phyloP scores from a whole-genome alignment of 768 basidiomycete genomes.

The Atractiella rhizophila region DNA sequence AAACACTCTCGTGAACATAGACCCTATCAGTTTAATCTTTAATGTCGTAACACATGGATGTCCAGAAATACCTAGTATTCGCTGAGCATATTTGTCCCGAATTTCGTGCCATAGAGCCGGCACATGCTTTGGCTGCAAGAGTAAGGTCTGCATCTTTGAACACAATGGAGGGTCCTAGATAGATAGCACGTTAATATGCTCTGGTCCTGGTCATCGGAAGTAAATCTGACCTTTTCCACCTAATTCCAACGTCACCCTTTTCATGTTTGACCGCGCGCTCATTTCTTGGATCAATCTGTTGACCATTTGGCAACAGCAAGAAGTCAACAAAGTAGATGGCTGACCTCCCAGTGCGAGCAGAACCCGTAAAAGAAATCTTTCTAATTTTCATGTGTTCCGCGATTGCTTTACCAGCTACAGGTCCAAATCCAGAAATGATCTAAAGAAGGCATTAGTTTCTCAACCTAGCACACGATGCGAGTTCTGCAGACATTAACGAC shows the following conservation, averaged over 20 bases:
- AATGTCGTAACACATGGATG: too few relatives aligned
- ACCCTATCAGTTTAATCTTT: constrained; percentile 24
- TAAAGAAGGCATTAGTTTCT: constrained; percentile 13
- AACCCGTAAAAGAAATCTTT: constrained; percentile 8
- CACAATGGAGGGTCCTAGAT: not conserved
- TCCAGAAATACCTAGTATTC: constrained; percentile 8
- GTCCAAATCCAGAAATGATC: constrained; percentile 8
- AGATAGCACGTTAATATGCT: not conserved
- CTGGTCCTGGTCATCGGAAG: constrained; percentile 3
- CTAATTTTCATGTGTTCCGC: constrained; percentile 14
- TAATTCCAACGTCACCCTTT: constrained; percentile 16
- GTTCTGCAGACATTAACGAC: constrained; percentile 13
- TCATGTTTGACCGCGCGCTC: constrained; percentile 14
- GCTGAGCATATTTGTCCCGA: constrained; percentile 13
- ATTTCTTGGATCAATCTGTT: constrained; percentile 8
- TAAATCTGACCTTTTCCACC: constrained; percentile 8
- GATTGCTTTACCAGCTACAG: constrained; percentile 11
- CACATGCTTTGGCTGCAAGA: constrained; percentile 1
- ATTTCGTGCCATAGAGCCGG: constrained; percentile 4
- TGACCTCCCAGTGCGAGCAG: not conserved
- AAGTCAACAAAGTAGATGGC: constrained; percentile 11
- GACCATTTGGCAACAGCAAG: not conserved
- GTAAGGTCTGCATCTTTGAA: constrained; percentile 10
- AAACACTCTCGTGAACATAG: constrained; percentile 27
- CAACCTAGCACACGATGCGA: too few relatives aligned